Base-by-base conservation (phyloP, 257 asterid genomes). In the Lycium ferocissimum region DNA sequence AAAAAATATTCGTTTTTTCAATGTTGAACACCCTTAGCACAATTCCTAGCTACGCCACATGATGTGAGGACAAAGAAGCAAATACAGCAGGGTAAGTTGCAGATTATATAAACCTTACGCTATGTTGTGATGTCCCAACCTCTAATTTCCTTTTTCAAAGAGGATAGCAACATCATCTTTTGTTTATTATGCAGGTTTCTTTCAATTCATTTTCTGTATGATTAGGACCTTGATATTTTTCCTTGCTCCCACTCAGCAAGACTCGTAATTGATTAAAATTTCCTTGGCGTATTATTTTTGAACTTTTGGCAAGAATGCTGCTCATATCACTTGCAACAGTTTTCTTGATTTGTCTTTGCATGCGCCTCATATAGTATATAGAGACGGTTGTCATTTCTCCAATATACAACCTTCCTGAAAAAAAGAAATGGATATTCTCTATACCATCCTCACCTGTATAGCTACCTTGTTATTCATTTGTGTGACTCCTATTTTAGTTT, bases 401-500 rank as follows among this genome's bases (percentile, higher is more conserved):
- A 51, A 11, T n/a, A n/a, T n/a, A n/a, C n/a, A n/a, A n/a, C n/a
- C n/a, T n/a, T 5, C 3, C 62, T 1, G 26, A n/a, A 7, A 53
- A 53, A 53, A 43, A 1, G 57, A 72, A 76, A 76, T 76, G 82
- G 82, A 76, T 53, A 15, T 53, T 14, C 82, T 76, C 8, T 76
- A 76, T 53, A 76, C 82, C 73, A 67, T 91, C 49, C 76, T 88
- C 35, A 81, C 63, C 87, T 43, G 53, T 3, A 43, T 26, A 38
- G 70, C 85, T 71, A 4, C 91, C 51, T 12, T 67, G 17, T 2
- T 82, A n/a, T 3, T 88, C 33, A 86, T 89, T n/a, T 54, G 85
- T 47, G 0, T 87, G 69, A 5, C 83, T 11, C 86, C 89, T 18
- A 6, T 89, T 72, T 84, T 87, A 59, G 45, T 89, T 54, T 80